A percentile compares a stretch with the other conserved stretches of the same genome.
Conservation (phyloP, 257 asterid species). For the Solanum neorickii region DNA sequence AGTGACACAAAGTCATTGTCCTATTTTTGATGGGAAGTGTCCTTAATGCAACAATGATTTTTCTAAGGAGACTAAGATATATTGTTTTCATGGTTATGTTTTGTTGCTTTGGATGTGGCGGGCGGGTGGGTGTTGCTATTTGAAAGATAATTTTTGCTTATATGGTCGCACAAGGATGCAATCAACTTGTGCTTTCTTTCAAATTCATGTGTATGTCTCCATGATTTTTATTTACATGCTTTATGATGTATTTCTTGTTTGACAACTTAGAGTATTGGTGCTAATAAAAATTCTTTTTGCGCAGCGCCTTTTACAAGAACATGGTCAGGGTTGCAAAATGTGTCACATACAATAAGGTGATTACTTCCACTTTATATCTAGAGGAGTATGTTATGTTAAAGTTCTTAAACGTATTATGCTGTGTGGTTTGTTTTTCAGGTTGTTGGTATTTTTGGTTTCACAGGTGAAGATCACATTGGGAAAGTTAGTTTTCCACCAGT, state of each 20-base stretch:
- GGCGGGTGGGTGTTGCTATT: neutral
- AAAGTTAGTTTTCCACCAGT: conserved; percentile 87
- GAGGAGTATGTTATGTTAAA: neutral
- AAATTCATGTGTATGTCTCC: neutral
- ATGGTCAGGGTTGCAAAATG: conserved; percentile 75
- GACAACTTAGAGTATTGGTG: neutral
- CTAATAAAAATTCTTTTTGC: neutral
- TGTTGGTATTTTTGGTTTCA: conserved; percentile 87
- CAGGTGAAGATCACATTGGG: conserved; percentile 94
- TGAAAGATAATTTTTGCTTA: neutral
- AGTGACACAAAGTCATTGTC: neutral
- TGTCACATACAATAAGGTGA: conserved; percentile 89
- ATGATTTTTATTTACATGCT: neutral
- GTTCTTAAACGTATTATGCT: neutral
- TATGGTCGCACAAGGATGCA: neutral
- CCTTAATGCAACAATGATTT: neutral
- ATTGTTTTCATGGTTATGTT: neutral
- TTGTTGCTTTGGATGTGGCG: neutral
- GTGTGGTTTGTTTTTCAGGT: conserved; percentile 31
- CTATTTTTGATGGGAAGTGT: neutral
- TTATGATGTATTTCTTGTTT: neutral
- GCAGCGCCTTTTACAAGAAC: conserved; percentile 85
- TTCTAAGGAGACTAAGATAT: neutral
- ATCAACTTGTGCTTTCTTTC: neutral
- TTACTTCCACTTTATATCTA: neutral